phyloP scores from a whole-genome alignment of 2,329 filamentous ascomycete genomes.

The Aspergillus persii region DNA sequence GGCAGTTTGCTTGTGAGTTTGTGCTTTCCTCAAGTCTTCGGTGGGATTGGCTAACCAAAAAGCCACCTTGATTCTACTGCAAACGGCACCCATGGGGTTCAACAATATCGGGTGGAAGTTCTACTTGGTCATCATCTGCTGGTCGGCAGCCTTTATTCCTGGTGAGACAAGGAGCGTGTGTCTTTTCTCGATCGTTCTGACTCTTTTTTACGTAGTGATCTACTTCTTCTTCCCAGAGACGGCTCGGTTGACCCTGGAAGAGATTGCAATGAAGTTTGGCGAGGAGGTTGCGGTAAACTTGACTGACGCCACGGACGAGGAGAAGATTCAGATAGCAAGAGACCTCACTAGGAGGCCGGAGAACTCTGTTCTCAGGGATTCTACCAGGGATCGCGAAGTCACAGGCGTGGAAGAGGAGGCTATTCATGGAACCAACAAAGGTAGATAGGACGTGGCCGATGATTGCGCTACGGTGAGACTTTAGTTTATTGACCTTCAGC shows the following conservation, averaged over 20 bases:
- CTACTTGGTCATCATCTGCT: slow-evolving; percentile 49
- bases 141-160: slow-evolving; percentile 44
- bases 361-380: background rate
- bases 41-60: background rate
- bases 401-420: background rate
- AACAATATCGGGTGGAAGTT: slow-evolving; percentile 51
- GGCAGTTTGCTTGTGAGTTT: slow-evolving; percentile 44
- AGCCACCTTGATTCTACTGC: slow-evolving; percentile 49
- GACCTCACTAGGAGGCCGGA: slow-evolving; percentile 1
- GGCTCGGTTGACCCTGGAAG: slow-evolving; percentile 45
- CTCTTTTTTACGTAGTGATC: slow-evolving; percentile 27
- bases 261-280: slow-evolving; percentile 48
- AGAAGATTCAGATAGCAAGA: slow-evolving; percentile 24
- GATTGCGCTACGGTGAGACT: background rate
- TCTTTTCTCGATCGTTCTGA: slow-evolving; percentile 3
- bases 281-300: slow-evolving; percentile 51
- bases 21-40: background rate
- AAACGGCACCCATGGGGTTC: slow-evolving; percentile 48
- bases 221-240: slow-evolving; percentile 49
- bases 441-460: background rate
- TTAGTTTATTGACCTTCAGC: background rate
- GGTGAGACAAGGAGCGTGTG: slow-evolving; percentile 14
- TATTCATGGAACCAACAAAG: background rate
- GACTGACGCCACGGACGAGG: slow-evolving; percentile 44
- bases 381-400: background rate